Conservation (phyloP, 495 filamentous ascomycete genomes). For the Penicillium salamii region DNA sequence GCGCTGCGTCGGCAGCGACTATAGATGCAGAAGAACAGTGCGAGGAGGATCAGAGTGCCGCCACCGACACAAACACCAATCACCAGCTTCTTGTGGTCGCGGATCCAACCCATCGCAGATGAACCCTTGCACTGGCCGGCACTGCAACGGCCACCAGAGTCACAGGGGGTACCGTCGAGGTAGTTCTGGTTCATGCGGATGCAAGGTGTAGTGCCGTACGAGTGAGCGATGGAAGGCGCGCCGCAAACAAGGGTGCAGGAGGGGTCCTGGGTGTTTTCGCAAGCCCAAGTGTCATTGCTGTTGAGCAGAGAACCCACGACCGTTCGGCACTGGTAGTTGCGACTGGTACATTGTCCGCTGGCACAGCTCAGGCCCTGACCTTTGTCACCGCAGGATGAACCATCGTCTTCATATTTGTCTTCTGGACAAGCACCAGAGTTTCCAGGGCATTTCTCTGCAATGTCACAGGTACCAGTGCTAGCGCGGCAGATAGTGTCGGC, state of each 20-base stretch:
- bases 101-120: constrained; percentile 63
- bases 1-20: constrained; percentile 40
- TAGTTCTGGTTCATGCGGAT: constrained; percentile 88
- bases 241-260: constrained; percentile 76
- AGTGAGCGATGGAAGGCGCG: constrained; percentile 62
- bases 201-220: constrained; percentile 21
- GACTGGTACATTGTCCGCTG: constrained; percentile 91
- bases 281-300: constrained; percentile 79
- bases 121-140: constrained; percentile 72
- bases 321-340: constrained; percentile 84
- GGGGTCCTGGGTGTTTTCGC: constrained; percentile 50
- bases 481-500: constrained; percentile 71
- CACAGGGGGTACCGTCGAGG: constrained; percentile 87
- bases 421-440: constrained; percentile 67
- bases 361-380: constrained; percentile 68
- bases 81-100: constrained; percentile 67
- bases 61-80: constrained; percentile 70
- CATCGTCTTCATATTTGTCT: constrained; percentile 68
- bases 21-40: constrained; percentile 57
- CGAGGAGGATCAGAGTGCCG: constrained; percentile 64
- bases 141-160: constrained; percentile 72
- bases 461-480: constrained; percentile 77
- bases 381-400: constrained; percentile 60
- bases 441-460: constrained; percentile 78
- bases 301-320: constrained; percentile 76